Conservation (phyloP, 2,329 filamentous ascomycete genomes). For the Arthrobotrys pseudoclavata region DNA sequence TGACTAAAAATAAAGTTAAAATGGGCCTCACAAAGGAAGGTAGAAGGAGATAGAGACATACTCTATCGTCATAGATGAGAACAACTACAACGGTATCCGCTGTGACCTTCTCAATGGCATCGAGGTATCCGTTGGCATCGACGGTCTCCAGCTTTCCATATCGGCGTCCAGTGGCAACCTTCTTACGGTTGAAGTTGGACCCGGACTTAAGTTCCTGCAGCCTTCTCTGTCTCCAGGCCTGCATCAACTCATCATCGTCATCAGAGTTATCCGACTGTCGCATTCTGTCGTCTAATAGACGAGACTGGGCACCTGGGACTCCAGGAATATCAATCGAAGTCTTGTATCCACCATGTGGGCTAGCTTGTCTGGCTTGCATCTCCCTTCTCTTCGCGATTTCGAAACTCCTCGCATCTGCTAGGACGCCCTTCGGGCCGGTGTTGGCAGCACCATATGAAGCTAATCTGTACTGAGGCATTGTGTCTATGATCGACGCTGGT, state of each 20-base stretch:
- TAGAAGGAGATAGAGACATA: constrained; percentile 68
- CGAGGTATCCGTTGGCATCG: constrained; percentile 91
- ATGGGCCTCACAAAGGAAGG: constrained; percentile 61
- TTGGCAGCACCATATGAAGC: constrained; percentile 58
- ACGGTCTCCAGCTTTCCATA: constrained; percentile 87
- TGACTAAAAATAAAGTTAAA: constrained; percentile 72
- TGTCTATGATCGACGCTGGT: constrained; percentile 57
- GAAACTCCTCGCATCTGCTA: constrained; percentile 83
- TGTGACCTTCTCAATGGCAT: constrained; percentile 91
- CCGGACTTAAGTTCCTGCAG: constrained; percentile 80
- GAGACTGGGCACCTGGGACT: constrained; percentile 29
- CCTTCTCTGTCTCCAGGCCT: constrained; percentile 85
- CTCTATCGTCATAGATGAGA: constrained; percentile 89
- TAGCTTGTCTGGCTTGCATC: constrained; percentile 47
- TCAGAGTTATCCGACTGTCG: constrained; percentile 67
- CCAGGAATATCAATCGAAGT: constrained; percentile 41
- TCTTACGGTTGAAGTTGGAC: constrained; percentile 75
- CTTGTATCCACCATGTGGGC: constrained; percentile 27
- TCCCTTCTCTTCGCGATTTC: constrained; percentile 72
- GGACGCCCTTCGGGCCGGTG: constrained; percentile 82
- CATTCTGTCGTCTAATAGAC: constrained; percentile 60
- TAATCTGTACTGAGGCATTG: constrained; percentile 58
- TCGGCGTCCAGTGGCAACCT: constrained; percentile 80
- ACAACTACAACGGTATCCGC: constrained; percentile 88
- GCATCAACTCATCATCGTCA: constrained; percentile 85